Conservation (phyloP, 73 alveolate species). For the Diophrys appendiculata region DNA sequence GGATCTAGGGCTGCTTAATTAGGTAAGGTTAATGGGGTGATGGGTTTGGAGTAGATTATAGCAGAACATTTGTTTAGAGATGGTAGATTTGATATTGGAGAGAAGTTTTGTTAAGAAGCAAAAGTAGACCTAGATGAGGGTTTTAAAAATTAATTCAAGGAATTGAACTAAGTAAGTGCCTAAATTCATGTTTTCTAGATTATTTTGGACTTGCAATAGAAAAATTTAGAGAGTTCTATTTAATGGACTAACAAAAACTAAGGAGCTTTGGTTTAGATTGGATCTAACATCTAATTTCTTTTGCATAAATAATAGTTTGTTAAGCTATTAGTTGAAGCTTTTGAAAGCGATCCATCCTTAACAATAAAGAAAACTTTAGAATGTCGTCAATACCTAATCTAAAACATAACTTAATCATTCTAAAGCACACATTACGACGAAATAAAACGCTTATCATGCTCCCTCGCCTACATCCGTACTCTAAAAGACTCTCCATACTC, state of each 20-base stretch:
- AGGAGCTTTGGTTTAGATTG: slow-evolving; percentile 10
- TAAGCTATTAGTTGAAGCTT: slow-evolving; percentile 5
- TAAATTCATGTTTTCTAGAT: too few relatives aligned
- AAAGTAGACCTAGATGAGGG: slow-evolving; percentile 29
- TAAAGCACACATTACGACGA: neutral
- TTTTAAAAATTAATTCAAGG: slow-evolving; percentile 40
- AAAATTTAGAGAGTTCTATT: slow-evolving; percentile 10
- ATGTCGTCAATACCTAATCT: neutral
- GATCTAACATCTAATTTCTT: slow-evolving; percentile 31
- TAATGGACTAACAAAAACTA: slow-evolving; percentile 30
- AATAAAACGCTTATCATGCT: slow-evolving; percentile 32
- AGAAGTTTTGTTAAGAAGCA: slow-evolving; percentile 47
- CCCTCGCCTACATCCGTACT: slow-evolving; percentile 22
- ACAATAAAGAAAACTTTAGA: neutral
- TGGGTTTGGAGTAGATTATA: slow-evolving; percentile 32
- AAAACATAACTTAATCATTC: slow-evolving; percentile 11
- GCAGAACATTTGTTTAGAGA: slow-evolving; percentile 60
- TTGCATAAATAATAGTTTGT: slow-evolving; percentile 30
- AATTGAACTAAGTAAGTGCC: slow-evolving; percentile 29
- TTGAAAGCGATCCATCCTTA: slow-evolving; percentile 2
- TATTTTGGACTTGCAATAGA: slow-evolving; percentile 33
- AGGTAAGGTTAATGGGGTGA: neutral
- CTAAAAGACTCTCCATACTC: slow-evolving; percentile 12
- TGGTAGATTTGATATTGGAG: slow-evolving; percentile 56
- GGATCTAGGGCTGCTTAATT: neutral